Evolutionary conservation across 345 rosid species (phyloP), one percentile per base, ranked within the genome.

Genomic region (Salix caprea): DNA sequence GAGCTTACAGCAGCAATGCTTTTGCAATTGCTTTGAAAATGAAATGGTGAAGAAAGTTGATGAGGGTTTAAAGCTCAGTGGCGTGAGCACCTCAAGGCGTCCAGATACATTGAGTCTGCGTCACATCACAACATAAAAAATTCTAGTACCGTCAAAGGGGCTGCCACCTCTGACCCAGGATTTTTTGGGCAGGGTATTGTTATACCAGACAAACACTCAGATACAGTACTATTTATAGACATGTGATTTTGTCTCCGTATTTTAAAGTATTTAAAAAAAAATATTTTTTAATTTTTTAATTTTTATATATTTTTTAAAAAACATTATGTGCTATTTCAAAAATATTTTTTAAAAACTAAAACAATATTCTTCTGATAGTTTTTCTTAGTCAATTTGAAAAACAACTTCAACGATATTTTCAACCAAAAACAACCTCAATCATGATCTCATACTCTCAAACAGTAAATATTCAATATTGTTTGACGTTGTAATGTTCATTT

Each of bases 101-200:
- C 87, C 86, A 83, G 86, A 72, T 83, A 48, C 90, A 89, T 65
- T 78, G 83, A 74, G 44, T 61, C 65, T 26, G 79, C 82, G 78
- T 73, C 48, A 74, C 68, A 9, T 52, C 6, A 46, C 11, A 34
- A 2, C 23, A 46, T 15, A 34, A 13, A 24, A 44, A 44, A 14
- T 2, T 67, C 61, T 2, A n/a, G 61, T 8, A 2, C 64, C 28
- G 28, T 23, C 64, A 1, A 58, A 58, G 28, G 64, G 64, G 64
- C 28, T 10, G 64, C 64, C 23, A 23, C 28, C 64, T 58, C 62
- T 56, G 14, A n/a, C 11, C n/a, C 7, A 19, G 11, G 60, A 54
- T 54, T 54, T 7, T 3, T 10, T 10, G 1, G 28, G 28, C 28
- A 12, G 4, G 14, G 28, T 23, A 8, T 10, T n/a, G 62, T 4